phyloP scores from a whole-genome alignment of 768 basidiomycete species.

The Hypholoma fasciculare region DNA sequence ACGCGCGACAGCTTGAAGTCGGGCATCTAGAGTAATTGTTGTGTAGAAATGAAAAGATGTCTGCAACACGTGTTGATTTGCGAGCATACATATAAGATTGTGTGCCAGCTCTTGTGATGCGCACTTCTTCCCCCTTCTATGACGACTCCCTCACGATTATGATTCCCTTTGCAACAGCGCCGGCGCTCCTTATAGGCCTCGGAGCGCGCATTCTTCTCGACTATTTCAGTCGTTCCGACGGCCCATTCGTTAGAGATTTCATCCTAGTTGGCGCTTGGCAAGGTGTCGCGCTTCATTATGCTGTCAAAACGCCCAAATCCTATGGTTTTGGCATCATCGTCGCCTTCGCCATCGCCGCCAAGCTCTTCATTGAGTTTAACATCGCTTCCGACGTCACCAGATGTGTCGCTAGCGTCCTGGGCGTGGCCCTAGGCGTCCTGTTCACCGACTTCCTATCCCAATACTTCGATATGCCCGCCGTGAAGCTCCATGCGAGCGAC shows the following conservation, averaged over 20 bases:
- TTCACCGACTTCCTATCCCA: slow-evolving; percentile 72
- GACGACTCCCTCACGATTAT: slow-evolving; percentile 9
- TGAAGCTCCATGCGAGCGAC: slow-evolving; percentile 33
- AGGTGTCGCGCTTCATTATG: slow-evolving; percentile 72
- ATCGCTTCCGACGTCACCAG: slow-evolving; percentile 52
- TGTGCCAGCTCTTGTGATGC: neutral
- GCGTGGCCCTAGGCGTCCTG: slow-evolving; percentile 67
- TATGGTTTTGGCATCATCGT: slow-evolving; percentile 55
- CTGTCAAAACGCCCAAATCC: slow-evolving; percentile 53
- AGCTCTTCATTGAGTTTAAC: slow-evolving; percentile 66
- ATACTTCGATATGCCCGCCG: slow-evolving; percentile 53
- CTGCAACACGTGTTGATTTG: slow-evolving; percentile 19
- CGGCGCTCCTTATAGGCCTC: slow-evolving; percentile 72
- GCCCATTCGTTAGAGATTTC: slow-evolving; percentile 53
- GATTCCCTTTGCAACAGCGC: slow-evolving; percentile 52
- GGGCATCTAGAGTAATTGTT: neutral
- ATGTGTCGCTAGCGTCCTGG: slow-evolving; percentile 61
- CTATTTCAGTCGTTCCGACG: slow-evolving; percentile 47
- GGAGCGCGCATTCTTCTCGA: slow-evolving; percentile 73
- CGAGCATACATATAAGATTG: neutral
- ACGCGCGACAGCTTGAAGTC: slow-evolving; percentile 4
- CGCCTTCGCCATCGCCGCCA: slow-evolving; percentile 55
- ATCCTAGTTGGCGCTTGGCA: slow-evolving; percentile 75
- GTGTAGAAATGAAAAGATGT: neutral
- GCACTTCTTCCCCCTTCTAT: slow-evolving; percentile 9